Conservation (phyloP, 345 rosid species). For the Euphorbia lathyris region DNA sequence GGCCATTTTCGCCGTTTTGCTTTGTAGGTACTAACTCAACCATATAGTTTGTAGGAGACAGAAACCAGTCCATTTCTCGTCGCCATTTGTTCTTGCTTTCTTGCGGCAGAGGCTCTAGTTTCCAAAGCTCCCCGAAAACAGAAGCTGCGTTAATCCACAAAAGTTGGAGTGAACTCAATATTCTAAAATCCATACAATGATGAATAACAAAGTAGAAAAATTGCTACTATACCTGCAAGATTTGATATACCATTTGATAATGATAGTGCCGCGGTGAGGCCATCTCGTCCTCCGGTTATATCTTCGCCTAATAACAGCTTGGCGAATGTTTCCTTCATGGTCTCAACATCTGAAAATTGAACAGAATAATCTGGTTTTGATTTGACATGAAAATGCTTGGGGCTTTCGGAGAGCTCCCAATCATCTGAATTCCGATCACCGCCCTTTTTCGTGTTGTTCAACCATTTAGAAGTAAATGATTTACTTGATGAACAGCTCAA, state of each 20-base stretch:
- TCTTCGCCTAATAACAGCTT: slow-evolving; percentile 86
- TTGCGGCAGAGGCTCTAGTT: slow-evolving; percentile 76
- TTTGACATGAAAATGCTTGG: slow-evolving; percentile 47
- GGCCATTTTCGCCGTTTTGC: slow-evolving; percentile 79
- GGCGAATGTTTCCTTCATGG: slow-evolving; percentile 81
- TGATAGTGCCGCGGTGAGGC: slow-evolving; percentile 69
- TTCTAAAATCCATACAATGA: neutral
- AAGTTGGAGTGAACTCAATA: neutral
- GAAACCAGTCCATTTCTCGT: slow-evolving; percentile 92
- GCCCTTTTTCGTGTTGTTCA: slow-evolving; percentile 45
- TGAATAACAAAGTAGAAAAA: neutral
- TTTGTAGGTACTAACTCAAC: slow-evolving; percentile 95
- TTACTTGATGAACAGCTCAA: slow-evolving; percentile 96
- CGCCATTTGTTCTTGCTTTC: slow-evolving; percentile 79
- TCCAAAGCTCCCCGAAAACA: slow-evolving; percentile 95
- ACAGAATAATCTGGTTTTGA: slow-evolving; percentile 47
- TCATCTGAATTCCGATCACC: slow-evolving; percentile 49
- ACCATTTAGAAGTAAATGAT: slow-evolving; percentile 84
- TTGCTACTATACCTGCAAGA: slow-evolving; percentile 63
- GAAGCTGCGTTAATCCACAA: slow-evolving; percentile 49
- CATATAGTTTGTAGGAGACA: slow-evolving; percentile 93
- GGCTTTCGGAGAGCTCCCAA: slow-evolving; percentile 57
- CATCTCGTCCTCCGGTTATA: slow-evolving; percentile 70
- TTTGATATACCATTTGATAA: slow-evolving; percentile 80
- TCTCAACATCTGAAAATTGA: slow-evolving; percentile 58